phyloP scores from a whole-genome alignment of 192 early-diverging fungal species.

The Diversispora epigaea region DNA sequence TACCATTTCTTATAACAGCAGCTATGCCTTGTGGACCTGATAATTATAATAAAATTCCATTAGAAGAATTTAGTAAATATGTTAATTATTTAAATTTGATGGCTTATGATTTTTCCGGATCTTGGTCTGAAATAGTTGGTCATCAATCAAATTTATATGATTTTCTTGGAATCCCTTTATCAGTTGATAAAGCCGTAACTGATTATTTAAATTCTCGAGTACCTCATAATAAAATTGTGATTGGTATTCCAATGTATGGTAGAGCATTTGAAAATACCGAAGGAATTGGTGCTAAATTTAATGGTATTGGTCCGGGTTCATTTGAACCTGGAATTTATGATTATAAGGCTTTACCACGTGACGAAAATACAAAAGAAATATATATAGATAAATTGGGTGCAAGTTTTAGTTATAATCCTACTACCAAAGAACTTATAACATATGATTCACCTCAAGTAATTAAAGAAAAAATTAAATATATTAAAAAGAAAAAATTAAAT shows the following conservation, averaged over 20 bases:
- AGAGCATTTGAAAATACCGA: constrained; percentile 87
- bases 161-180: constrained; percentile 49
- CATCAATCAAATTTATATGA: constrained; percentile 86
- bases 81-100: constrained; percentile 87
- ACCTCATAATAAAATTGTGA: constrained; percentile 78
- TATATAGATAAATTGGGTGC: constrained; percentile 79
- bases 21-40: constrained; percentile 66
- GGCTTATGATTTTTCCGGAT: constrained; percentile 80
- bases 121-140: constrained; percentile 64
- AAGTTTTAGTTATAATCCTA: constrained; percentile 78
- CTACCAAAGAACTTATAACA: constrained; percentile 67
- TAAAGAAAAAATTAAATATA: constrained; percentile 66
- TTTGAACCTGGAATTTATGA: constrained; percentile 94
- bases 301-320: constrained; percentile 72
- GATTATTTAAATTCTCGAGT: constrained; percentile 73
- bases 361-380: constrained; percentile 59
- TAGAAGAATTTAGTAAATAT: constrained; percentile 61
- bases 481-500: constrained; percentile 54
- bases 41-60: constrained; percentile 61
- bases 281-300: constrained; percentile 62
- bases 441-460: constrained; percentile 77
- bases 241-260: constrained; percentile 91
- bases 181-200: constrained; percentile 68
- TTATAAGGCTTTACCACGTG: constrained; percentile 73
- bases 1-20: constrained; percentile 59